phyloP scores from a whole-genome alignment of 2,329 filamentous ascomycete genomes.

The Xylaria sp. region DNA sequence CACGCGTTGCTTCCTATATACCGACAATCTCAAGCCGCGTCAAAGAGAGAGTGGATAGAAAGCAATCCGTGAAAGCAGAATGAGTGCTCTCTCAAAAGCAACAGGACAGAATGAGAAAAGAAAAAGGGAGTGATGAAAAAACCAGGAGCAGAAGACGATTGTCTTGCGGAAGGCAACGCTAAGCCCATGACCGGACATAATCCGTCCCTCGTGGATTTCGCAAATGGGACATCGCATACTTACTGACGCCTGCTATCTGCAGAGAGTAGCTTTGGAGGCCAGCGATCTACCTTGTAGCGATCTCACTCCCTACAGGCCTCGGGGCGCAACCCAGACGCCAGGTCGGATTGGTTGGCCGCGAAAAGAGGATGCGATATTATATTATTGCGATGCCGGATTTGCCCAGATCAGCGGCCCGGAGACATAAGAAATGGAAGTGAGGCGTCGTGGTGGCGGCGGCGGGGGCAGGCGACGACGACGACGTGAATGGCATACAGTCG shows the following conservation, averaged over 20 bases:
- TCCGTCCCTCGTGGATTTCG: background rate
- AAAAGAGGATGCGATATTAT: background rate
- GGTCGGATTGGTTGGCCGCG: background rate
- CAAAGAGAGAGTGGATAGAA: background rate
- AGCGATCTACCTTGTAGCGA: background rate
- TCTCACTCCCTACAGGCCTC: constrained; percentile 7
- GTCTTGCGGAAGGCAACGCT: background rate
- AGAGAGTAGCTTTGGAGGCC: constrained; percentile 9
- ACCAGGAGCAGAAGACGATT: background rate
- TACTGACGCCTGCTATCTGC: constrained; percentile 17
- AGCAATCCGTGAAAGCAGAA: background rate
- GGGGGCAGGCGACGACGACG: background rate
- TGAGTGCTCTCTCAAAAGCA: background rate
- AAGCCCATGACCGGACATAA: background rate
- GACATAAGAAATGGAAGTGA: background rate
- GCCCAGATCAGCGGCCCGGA: background rate
- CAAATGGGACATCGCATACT: constrained; percentile 9
- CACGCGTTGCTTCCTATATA: background rate
- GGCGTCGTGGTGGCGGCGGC: constrained; percentile 4
- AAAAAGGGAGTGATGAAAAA: background rate
- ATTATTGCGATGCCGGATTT: background rate
- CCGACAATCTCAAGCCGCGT: background rate
- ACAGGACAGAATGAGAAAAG: background rate
- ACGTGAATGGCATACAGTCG: background rate
- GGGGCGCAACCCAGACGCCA: constrained; percentile 5